Evolutionary conservation across 169 alveolate species (phyloP).

Genomic region (Nephromyces sp.): DNA sequence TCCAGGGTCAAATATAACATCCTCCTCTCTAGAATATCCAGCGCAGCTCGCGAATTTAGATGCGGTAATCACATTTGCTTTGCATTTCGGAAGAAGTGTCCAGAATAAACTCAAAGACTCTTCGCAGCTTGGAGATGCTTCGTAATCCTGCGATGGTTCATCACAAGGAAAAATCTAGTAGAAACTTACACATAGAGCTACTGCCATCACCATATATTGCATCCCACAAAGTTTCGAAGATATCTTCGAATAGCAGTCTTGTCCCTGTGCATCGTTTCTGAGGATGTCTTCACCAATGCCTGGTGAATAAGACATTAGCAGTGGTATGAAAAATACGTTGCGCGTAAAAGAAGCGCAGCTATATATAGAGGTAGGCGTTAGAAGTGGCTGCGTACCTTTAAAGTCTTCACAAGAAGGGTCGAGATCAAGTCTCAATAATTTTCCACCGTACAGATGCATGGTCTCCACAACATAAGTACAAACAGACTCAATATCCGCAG

Average conservation of each 20-base stretch:
- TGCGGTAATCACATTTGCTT: slow-evolving; percentile 2
- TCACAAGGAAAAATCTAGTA: too few relatives aligned
- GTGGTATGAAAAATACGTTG: too few relatives aligned
- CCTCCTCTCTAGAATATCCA: neutral
- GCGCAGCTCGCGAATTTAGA: slow-evolving; percentile 10
- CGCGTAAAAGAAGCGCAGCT: too few relatives aligned
- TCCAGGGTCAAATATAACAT: slow-evolving; percentile 15
- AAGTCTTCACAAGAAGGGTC: neutral
- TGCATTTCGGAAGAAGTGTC: slow-evolving; percentile 3
- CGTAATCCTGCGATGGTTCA: too few relatives aligned
- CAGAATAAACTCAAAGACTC: too few relatives aligned
- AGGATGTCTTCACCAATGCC: neutral
- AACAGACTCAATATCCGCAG: too few relatives aligned
- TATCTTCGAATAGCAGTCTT: neutral
- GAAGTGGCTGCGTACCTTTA: too few relatives aligned
- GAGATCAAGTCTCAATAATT: slow-evolving; percentile 1
- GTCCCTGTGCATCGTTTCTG: neutral
- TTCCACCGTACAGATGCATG: slow-evolving; percentile 20
- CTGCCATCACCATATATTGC: neutral
- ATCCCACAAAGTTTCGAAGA: neutral
- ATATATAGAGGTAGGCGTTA: too few relatives aligned
- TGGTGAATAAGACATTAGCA: too few relatives aligned
- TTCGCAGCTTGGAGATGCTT: too few relatives aligned
- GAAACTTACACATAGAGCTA: too few relatives aligned
- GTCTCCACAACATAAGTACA: slow-evolving; percentile 19